These are phyloP conservation scores for Chrysanthemum lavandulifolium DNA, from an alignment of 129 eudicot species.

Conservation along the genomic window DNA sequence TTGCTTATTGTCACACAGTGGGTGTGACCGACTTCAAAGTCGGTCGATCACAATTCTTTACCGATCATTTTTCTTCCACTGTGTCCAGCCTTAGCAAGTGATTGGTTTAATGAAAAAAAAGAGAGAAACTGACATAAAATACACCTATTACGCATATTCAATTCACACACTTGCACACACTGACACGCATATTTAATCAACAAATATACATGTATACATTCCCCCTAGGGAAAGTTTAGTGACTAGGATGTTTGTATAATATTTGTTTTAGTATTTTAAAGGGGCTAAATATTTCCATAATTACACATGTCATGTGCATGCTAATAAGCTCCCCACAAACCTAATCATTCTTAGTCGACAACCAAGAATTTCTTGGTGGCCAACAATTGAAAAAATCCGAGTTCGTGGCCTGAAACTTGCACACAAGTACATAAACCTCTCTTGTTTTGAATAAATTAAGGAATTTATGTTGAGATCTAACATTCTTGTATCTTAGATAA, in stretches of 20 bases:
- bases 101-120: too few relatives aligned
- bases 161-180: not conserved
- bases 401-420: conserved; percentile 16
- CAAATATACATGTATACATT: conserved; percentile 20
- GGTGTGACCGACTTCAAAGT: too few relatives aligned
- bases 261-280: conserved; percentile 19
- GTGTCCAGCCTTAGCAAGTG: too few relatives aligned
- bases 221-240: conserved; percentile 39
- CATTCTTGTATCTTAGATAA: not conserved
- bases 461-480: not conserved
- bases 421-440: not conserved
- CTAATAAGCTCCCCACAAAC: conserved; percentile 32
- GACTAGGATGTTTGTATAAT: conserved; percentile 21
- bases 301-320: conserved; percentile 31
- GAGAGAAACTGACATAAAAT: too few relatives aligned
- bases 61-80: too few relatives aligned
- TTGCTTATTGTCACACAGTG: too few relatives aligned
- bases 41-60: too few relatives aligned
- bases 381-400: conserved; percentile 18
- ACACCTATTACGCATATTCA: not conserved
- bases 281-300: conserved; percentile 27
- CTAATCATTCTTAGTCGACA: conserved; percentile 22
- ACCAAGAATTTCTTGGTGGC: conserved; percentile 27
- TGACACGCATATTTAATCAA: not conserved
- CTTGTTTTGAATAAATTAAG: not conserved